phyloP scores from a whole-genome alignment of 2,329 filamentous ascomycete species.

The Trichoderma cornu-damae region DNA sequence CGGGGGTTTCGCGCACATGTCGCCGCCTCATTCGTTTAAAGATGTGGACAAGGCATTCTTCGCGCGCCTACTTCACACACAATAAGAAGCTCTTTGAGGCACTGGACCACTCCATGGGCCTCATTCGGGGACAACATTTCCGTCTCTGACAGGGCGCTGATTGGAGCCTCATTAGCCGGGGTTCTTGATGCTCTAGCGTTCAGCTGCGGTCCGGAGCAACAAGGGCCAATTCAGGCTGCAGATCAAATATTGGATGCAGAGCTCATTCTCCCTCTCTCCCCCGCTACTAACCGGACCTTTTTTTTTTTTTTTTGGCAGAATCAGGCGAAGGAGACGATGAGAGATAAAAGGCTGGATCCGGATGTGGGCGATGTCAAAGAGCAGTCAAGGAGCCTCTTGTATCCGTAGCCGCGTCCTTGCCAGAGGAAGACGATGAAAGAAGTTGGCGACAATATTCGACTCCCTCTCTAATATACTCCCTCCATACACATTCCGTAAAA shows the following conservation, averaged over 20 bases:
- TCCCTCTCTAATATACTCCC: too few species aligned
- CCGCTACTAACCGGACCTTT: neutral
- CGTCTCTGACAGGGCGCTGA: neutral
- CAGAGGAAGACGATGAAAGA: neutral
- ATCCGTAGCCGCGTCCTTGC: neutral
- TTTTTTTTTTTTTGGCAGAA: too few species aligned
- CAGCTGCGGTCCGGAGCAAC: slow-evolving; percentile 3
- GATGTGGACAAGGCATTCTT: slow-evolving; percentile 7
- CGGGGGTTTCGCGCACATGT: slow-evolving; percentile 8
- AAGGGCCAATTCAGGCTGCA: slow-evolving; percentile 15
- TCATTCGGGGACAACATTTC: neutral
- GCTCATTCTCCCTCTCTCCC: neutral
- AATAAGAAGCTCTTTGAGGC: neutral
- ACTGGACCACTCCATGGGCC: neutral
- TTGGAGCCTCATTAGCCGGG: neutral
- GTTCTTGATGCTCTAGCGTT: neutral
- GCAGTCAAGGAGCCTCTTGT: neutral
- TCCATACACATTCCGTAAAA: too few species aligned
- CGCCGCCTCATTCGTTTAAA: slow-evolving; percentile 6
- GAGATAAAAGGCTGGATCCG: neutral
- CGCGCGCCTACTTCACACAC: neutral
- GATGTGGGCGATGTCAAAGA: neutral
- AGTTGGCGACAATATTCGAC: too few species aligned
- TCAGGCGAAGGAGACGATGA: neutral
- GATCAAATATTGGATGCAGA: slow-evolving; percentile 10